Conservation (phyloP, 108 stramenopile genomes). For the Nitzschia sp. region DNA sequence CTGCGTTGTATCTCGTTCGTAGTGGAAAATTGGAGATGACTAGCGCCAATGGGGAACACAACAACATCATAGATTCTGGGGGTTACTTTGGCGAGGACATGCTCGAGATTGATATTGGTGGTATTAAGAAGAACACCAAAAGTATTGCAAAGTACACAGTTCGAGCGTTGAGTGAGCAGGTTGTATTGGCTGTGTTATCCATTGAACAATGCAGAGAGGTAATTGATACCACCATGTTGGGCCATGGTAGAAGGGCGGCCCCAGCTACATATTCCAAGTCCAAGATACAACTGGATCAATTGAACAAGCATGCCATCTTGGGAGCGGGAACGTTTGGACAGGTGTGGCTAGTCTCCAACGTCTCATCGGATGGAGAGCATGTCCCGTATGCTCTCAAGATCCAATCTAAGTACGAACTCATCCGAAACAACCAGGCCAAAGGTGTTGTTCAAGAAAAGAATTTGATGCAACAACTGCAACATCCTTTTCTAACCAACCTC, state of each 20-base stretch:
- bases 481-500: slow-evolving; percentile 92
- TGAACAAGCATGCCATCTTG: slow-evolving; percentile 32
- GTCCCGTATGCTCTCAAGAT: slow-evolving; percentile 86
- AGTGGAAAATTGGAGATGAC: slow-evolving; percentile 45
- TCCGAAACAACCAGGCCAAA: slow-evolving; percentile 81
- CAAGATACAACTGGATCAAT: slow-evolving; percentile 15
- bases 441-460: slow-evolving; percentile 82
- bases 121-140: slow-evolving; percentile 30
- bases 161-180: slow-evolving; percentile 35
- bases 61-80: slow-evolving; percentile 40
- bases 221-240: slow-evolving; percentile 57
- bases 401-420: slow-evolving; percentile 84
- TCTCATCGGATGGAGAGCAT: slow-evolving; percentile 19
- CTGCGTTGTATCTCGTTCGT: slow-evolving; percentile 63
- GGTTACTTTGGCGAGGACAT: slow-evolving; percentile 78
- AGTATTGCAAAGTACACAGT: slow-evolving; percentile 51
- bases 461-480: slow-evolving; percentile 80
- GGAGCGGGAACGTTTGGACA: slow-evolving; percentile 81
- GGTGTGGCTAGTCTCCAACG: slow-evolving; percentile 65
- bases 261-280: slow-evolving; percentile 21
- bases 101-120: slow-evolving; percentile 39
- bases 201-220: slow-evolving; percentile 61
- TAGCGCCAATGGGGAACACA: slow-evolving; percentile 24
- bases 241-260: slow-evolving; percentile 52
- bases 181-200: slow-evolving; percentile 52